Percentiles rank a stretch among this genome's conserved stretches.
Conservation (phyloP, 306 rosid species). For the Ochetophila trinervis region DNA sequence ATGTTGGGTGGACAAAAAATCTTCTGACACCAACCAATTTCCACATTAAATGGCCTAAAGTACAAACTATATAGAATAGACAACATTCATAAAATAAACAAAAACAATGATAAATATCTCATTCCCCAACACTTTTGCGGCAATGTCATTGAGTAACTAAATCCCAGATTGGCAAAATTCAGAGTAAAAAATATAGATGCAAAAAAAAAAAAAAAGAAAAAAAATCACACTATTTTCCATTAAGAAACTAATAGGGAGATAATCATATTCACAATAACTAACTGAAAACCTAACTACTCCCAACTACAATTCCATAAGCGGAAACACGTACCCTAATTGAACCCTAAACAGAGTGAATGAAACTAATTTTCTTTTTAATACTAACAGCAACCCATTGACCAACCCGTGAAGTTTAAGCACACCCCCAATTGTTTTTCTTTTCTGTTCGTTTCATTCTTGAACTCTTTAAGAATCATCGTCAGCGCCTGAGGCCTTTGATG, state of each 20-base stretch:
- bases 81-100: background rate
- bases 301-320: constrained; percentile 26
- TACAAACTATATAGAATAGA: too few relatives aligned
- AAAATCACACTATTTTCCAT: background rate
- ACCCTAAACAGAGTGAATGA: background rate
- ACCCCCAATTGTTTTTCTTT: background rate
- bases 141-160: constrained; percentile 16
- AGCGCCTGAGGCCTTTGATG: constrained; percentile 51
- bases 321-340: background rate
- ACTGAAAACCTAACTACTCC: constrained; percentile 27
- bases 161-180: background rate
- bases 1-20: too few relatives aligned
- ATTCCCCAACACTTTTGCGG: background rate
- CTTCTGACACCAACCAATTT: too few relatives aligned
- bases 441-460: background rate
- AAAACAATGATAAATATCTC: background rate
- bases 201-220: background rate
- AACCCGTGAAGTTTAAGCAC: background rate
- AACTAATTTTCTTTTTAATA: background rate
- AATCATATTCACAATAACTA: constrained; percentile 57
- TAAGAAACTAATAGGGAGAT: constrained; percentile 18
- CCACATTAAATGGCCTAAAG: too few relatives aligned
- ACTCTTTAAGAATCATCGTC: constrained; percentile 55
- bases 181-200: background rate
- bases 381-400: background rate